Evolutionary conservation across 805 yeast species (phyloP).

Genomic region (Yarrowia sp.): DNA sequence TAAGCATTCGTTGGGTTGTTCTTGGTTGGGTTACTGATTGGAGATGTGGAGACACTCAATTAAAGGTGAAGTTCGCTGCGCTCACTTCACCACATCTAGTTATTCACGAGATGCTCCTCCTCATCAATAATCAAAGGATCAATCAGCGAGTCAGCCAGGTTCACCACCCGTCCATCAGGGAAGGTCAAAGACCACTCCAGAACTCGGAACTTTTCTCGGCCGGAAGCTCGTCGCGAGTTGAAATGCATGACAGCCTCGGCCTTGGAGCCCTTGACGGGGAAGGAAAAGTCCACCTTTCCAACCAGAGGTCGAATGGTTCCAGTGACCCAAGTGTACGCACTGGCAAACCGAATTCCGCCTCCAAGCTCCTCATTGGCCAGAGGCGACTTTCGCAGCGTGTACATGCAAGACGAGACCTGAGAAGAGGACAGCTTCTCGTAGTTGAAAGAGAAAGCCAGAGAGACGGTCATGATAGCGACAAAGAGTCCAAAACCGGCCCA

Average conservation of each 20-base stretch:
- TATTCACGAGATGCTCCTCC: slow-evolving; percentile 31
- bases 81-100: background rate
- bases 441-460: slow-evolving; percentile 72
- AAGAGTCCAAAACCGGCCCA: slow-evolving; percentile 57
- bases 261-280: slow-evolving; percentile 66
- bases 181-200: slow-evolving; percentile 61
- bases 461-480: slow-evolving; percentile 51
- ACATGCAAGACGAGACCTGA: slow-evolving; percentile 79
- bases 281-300: slow-evolving; percentile 73
- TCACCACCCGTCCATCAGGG: slow-evolving; percentile 45
- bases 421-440: slow-evolving; percentile 93
- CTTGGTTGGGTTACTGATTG: too few species aligned
- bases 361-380: slow-evolving; percentile 66
- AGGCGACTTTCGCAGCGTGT: slow-evolving; percentile 75
- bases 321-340: slow-evolving; percentile 81
- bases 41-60: too few species aligned
- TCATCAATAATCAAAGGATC: slow-evolving; percentile 39
- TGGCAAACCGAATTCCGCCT: slow-evolving; percentile 67
- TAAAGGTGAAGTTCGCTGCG: too few species aligned
- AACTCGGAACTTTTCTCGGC: slow-evolving; percentile 56
- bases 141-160: slow-evolving; percentile 51
- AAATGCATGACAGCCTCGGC: slow-evolving; percentile 54
- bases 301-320: slow-evolving; percentile 82
- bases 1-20: background rate
- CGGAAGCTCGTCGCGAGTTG: slow-evolving; percentile 66